A percentile compares a stretch with the other conserved stretches of the same genome.
phyloP scores from a whole-genome alignment of 1,284 basidiomycete genomes.

The Lentinus polychrous region DNA sequence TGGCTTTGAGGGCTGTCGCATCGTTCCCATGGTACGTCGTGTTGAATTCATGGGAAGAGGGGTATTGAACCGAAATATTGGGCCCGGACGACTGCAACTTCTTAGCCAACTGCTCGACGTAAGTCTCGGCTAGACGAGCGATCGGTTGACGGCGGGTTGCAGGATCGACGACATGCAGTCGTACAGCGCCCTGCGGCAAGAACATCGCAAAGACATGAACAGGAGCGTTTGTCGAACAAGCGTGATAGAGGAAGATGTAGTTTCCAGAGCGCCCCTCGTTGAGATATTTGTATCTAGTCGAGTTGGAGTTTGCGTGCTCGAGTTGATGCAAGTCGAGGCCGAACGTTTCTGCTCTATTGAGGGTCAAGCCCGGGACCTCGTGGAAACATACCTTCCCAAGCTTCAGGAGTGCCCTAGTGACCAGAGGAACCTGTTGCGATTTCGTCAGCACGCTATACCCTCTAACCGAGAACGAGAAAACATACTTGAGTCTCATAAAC shows the following conservation, averaged over 20 bases:
- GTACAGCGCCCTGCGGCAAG: conserved; percentile 63
- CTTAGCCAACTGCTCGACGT: conserved; percentile 51
- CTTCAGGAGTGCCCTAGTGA: conserved; percentile 77
- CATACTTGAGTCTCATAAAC: conserved; percentile 88
- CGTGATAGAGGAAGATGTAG: conserved; percentile 92
- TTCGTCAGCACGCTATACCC: conserved; percentile 9
- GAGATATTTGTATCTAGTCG: conserved; percentile 71
- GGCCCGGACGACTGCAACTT: conserved; percentile 35
- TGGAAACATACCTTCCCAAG: conserved; percentile 82
- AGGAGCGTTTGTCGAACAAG: conserved; percentile 62
- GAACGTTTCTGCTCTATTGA: conserved; percentile 79
- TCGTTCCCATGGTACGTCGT: conserved; percentile 80
- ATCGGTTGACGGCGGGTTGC: conserved; percentile 82
- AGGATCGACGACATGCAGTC: conserved; percentile 88
- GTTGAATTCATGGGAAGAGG: conserved; percentile 62
- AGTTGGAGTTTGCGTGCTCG: conserved; percentile 51
- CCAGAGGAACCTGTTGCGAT: conserved; percentile 65
- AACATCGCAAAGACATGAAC: conserved; percentile 93
- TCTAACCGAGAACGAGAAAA: no score
- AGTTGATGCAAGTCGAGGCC: conserved; percentile 88
- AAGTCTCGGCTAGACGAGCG: conserved; percentile 70
- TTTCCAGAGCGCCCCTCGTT: conserved; percentile 68
- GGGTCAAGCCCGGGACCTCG: conserved; percentile 61
- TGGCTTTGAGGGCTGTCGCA: conserved; percentile 74
- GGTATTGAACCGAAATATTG: conserved; percentile 59